These are phyloP conservation scores for Spatholobus suberectus DNA, from an alignment of 306 rosid genomes.

Conservation along the genomic window DNA sequence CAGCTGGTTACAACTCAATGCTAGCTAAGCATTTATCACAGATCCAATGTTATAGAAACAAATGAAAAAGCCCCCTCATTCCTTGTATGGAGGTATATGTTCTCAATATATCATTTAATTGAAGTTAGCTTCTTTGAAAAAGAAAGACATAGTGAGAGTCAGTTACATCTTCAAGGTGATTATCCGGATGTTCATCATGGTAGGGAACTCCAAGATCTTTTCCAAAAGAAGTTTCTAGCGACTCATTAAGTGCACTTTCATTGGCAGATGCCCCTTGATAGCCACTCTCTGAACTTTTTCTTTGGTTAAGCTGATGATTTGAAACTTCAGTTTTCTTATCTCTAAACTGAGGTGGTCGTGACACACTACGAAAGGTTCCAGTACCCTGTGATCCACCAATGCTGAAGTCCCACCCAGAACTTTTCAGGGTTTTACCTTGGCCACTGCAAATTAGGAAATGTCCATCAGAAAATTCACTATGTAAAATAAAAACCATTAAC, in stretches of 20 bases:
- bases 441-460: conserved; percentile 63
- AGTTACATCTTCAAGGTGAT: conserved; percentile 71
- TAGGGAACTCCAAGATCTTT: conserved; percentile 52
- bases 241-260: conserved; percentile 56
- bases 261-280: conserved; percentile 50
- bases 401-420: conserved; percentile 96
- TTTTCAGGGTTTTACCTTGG: conserved; percentile 69
- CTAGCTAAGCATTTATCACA: conserved; percentile 7
- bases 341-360: conserved; percentile 86
- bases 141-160: conserved; percentile 9
- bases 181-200: conserved; percentile 48
- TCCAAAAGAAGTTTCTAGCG: conserved; percentile 43
- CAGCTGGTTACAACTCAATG: conserved; percentile 15
- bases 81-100: neutral
- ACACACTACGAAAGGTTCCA: conserved; percentile 76
- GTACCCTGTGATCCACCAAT: conserved; percentile 81
- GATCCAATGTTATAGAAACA: conserved; percentile 13
- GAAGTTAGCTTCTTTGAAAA: neutral
- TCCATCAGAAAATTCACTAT: conserved; percentile 37
- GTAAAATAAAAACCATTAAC: neutral
- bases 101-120: conserved; percentile 18
- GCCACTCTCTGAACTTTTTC: conserved; percentile 64
- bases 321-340: conserved; percentile 69
- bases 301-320: conserved; percentile 53
- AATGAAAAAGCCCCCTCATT: conserved; percentile 26